Base-by-base conservation (phyloP, 345 rosid genomes). In the Linum trigynum region DNA sequence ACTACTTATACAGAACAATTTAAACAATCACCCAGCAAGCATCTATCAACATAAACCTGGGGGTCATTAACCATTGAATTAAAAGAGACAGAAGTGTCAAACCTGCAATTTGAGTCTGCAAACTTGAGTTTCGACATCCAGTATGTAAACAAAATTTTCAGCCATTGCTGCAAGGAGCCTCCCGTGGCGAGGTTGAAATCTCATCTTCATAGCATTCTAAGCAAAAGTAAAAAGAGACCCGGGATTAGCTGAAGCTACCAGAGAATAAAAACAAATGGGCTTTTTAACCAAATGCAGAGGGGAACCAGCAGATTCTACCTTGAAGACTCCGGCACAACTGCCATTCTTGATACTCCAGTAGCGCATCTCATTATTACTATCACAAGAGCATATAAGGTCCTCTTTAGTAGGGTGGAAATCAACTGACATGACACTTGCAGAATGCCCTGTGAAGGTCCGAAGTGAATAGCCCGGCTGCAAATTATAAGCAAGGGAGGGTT, bases 311-410 rank as follows among this genome's bases (percentile, higher is more conserved):
- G 65, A 16, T 3, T 40, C 51, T 74, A 83, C 94, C 86, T 82
- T 87, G 57, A 74, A 62, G 71, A 83, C 78, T 63, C 85, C 85
- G 51, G 79, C 82, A 74, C 82, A 79, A 67, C 78, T 74, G 23
- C 90, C 94, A 67, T 82, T 85, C 71, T 78, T 85, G 66, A 87
- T 81, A 41, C 84, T 87, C 94, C 94, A 87, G 66, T 77, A 87
- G 40, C 94, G 86, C 67, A 80, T 82, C 76, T 87, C 94, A 38
- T 70, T 75, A 71, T 69, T 69, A 17, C 65, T 69, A 72, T 87
- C 94, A n/a, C 84, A 87, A 5, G 94, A 87, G 72, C 80, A 87
- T 64, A 87, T 70, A 55, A 85, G 79, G 61, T 87, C 88, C 64
- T 85, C 90, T 69, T 79, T 83, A 64, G 64, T 74, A 2, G 94